phyloP scores from a whole-genome alignment of 306 rosid species.

The Sicyos edulis region DNA sequence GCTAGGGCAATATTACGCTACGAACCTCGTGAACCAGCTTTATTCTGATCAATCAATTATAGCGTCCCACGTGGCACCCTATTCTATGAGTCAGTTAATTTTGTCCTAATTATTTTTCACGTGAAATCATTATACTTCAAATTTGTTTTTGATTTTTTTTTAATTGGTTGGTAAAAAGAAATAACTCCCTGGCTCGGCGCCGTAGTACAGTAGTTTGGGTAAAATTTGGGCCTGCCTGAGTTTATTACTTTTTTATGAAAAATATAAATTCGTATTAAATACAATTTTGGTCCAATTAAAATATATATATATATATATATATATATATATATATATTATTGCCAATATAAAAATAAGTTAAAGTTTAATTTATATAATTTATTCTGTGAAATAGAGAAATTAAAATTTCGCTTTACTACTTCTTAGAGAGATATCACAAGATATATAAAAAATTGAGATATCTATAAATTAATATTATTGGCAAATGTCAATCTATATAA shows the following conservation, averaged over 20 bases:
- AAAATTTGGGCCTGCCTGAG: neutral
- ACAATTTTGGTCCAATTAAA: no score
- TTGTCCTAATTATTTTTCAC: conserved; percentile 1
- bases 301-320: no score
- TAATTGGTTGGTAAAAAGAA: neutral
- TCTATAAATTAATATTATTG: no score
- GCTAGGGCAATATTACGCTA: neutral
- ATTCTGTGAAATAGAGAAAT: no score
- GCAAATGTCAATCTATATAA: no score
- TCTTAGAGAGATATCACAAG: no score
- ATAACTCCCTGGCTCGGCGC: neutral
- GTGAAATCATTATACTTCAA: neutral
- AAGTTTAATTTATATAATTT: no score
- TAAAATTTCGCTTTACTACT: no score
- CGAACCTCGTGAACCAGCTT: neutral
- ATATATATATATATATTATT: no score
- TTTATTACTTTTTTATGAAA: neutral
- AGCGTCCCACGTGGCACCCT: neutral
- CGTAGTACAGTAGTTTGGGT: neutral
- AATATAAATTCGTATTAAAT: no score
- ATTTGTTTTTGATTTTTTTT: neutral
- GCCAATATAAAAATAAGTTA: no score
- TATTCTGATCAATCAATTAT: neutral
- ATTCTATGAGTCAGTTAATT: neutral
- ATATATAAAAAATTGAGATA: no score